Conservation (phyloP, 2,329 filamentous ascomycete species). For the Fusarium illudens region DNA sequence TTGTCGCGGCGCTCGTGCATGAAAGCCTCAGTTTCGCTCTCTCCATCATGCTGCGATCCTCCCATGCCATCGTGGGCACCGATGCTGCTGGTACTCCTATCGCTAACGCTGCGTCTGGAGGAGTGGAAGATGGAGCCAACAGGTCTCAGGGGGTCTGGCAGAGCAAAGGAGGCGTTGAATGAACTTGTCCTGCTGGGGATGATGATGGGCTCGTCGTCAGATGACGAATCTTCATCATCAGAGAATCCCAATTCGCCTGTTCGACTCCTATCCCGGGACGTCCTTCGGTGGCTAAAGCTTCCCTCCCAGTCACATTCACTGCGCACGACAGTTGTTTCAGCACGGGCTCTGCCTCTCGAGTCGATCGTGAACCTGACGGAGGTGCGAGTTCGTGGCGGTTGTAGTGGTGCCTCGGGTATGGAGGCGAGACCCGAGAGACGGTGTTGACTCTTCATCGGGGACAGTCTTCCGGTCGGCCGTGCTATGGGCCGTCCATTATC, state of each 20-base stretch:
- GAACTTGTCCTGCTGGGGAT: constrained; percentile 66
- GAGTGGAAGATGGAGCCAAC: constrained; percentile 58
- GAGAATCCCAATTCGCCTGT: constrained; percentile 56
- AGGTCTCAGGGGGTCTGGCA: constrained; percentile 62
- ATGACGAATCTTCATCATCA: constrained; percentile 64
- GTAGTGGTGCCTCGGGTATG: constrained; percentile 62
- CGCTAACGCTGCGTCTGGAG: constrained; percentile 58
- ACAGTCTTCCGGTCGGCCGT: constrained; percentile 58
- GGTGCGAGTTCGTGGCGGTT: constrained; percentile 57
- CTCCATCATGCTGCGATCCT: constrained; percentile 52
- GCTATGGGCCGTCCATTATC: constrained; percentile 47
- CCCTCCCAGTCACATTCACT: constrained; percentile 43
- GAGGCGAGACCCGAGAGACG: constrained; percentile 63
- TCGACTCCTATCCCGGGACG: constrained; percentile 42
- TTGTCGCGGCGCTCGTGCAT: constrained; percentile 56
- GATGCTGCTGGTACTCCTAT: constrained; percentile 56
- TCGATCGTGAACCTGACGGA: constrained; percentile 72
- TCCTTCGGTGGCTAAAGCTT: constrained; percentile 42
- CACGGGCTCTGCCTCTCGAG: constrained; percentile 65
- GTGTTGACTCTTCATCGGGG: constrained; percentile 61
- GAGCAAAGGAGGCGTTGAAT: constrained; percentile 64
- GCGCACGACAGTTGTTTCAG: constrained; percentile 59
- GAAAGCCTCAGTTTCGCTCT: constrained; percentile 69
- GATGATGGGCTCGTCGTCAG: constrained; percentile 71
- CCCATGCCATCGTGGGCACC: constrained; percentile 48